phyloP scores from a whole-genome alignment of 768 basidiomycete species.

The Naganishia randhawae region DNA sequence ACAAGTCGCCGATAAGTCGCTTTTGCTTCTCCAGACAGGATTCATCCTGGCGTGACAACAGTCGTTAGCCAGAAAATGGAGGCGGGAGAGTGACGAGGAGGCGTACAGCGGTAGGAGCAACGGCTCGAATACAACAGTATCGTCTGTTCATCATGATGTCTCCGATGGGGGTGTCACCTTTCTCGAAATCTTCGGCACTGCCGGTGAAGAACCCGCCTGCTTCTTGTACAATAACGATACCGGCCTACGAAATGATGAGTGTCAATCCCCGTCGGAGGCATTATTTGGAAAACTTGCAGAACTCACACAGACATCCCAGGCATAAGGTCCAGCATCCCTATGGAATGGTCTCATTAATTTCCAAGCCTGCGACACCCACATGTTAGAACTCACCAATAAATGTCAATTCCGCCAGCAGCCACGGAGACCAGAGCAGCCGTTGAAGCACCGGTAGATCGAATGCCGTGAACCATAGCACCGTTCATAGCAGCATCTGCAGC shows the following conservation, averaged over 20 bases:
- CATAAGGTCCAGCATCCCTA: constrained; percentile 46
- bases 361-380: background rate
- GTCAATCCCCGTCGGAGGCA: background rate
- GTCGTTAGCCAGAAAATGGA: background rate
- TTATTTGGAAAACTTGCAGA: background rate
- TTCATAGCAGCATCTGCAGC: constrained; percentile 65
- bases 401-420: constrained; percentile 79
- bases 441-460: constrained; percentile 72
- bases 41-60: constrained; percentile 51
- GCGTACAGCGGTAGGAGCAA: constrained; percentile 32
- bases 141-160: constrained; percentile 47
- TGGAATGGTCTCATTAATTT: background rate
- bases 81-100: background rate
- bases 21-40: constrained; percentile 61
- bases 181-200: constrained; percentile 51
- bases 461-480: constrained; percentile 79
- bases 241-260: constrained; percentile 43
- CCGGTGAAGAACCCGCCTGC: constrained; percentile 81
- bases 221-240: constrained; percentile 83
- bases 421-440: constrained; percentile 54
- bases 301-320: constrained; percentile 24
- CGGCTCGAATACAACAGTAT: constrained; percentile 48
- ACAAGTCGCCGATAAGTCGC: constrained; percentile 77
- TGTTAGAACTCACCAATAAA: constrained; percentile 62
- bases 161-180: constrained; percentile 50